Conservation (phyloP, 164 flowering plant species). For the Annona cherimola region DNA sequence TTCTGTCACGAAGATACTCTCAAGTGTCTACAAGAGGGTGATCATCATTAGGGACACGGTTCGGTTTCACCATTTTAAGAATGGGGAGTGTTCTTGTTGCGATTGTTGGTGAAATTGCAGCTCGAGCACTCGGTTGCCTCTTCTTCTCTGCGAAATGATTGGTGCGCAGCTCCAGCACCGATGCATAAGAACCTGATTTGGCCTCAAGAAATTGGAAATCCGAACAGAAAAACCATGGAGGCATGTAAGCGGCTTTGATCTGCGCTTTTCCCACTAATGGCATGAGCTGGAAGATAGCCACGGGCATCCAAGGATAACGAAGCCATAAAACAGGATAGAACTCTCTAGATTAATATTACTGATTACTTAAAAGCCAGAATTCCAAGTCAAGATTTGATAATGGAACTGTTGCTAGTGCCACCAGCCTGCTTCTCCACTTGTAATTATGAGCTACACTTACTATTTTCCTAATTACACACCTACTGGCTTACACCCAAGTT, state of each 20-base stretch:
- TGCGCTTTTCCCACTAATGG: too few relatives aligned
- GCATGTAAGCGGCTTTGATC: neutral
- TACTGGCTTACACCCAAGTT: conserved; percentile 17
- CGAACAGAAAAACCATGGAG: neutral
- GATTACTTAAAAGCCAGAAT: neutral
- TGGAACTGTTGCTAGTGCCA: neutral
- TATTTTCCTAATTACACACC: neutral
- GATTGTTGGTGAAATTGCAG: conserved; percentile 7
- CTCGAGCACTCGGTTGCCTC: too few relatives aligned
- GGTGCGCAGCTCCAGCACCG: neutral
- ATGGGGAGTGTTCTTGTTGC: conserved; percentile 7
- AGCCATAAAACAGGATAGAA: too few relatives aligned
- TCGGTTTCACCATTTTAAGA: conserved; percentile 10
- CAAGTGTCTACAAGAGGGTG: conserved; percentile 2
- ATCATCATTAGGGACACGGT: conserved; percentile 10
- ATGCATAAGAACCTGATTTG: neutral
- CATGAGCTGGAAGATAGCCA: too few relatives aligned
- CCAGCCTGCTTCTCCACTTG: neutral
- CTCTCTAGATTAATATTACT: too few relatives aligned
- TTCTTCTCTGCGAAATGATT: neutral
- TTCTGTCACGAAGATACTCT: conserved; percentile 4
- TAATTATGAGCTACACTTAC: neutral
- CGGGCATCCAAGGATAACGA: too few relatives aligned
- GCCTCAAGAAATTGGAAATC: neutral
- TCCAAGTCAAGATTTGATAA: neutral